phyloP scores from a whole-genome alignment of 768 basidiomycete species.

The Kwoniella sp. region DNA sequence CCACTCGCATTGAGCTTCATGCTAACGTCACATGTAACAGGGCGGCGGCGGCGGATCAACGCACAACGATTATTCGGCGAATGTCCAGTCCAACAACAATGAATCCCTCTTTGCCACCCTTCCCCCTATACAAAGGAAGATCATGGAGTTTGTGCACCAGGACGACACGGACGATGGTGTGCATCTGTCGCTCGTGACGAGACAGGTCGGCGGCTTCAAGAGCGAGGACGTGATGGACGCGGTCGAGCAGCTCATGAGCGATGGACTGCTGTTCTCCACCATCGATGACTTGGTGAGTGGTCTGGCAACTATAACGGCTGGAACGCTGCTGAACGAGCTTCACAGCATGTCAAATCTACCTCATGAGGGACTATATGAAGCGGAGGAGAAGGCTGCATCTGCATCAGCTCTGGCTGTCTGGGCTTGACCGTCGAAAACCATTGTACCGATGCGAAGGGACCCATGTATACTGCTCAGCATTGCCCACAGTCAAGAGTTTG shows the following conservation, averaged over 20 bases:
- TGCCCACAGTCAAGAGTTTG: too few relatives aligned
- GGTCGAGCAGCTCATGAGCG: constrained; percentile 71
- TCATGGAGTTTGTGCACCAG: constrained; percentile 62
- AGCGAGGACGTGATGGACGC: constrained; percentile 64
- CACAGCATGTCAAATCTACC: too few relatives aligned
- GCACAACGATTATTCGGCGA: constrained; percentile 16
- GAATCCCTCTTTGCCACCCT: constrained; percentile 55
- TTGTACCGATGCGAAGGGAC: too few relatives aligned
- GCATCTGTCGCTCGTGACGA: constrained; percentile 67
- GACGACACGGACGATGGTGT: constrained; percentile 62
- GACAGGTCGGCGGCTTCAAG: constrained; percentile 58
- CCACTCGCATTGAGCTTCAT: background rate
- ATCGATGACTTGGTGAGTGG: constrained; percentile 68
- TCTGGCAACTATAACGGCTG: too few relatives aligned
- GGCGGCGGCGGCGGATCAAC: constrained; percentile 3
- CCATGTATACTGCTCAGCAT: too few relatives aligned
- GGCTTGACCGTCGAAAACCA: too few relatives aligned
- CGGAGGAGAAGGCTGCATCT: too few relatives aligned
- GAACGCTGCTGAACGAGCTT: too few relatives aligned
- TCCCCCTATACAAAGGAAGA: constrained; percentile 60
- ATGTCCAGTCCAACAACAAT: constrained; percentile 13
- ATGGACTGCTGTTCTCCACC: constrained; percentile 73
- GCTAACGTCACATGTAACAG: background rate
- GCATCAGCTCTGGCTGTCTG: too few relatives aligned
- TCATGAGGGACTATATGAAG: too few relatives aligned